Conservation (phyloP, 2,329 filamentous ascomycete genomes). For the Teratosphaeria gauchensis region DNA sequence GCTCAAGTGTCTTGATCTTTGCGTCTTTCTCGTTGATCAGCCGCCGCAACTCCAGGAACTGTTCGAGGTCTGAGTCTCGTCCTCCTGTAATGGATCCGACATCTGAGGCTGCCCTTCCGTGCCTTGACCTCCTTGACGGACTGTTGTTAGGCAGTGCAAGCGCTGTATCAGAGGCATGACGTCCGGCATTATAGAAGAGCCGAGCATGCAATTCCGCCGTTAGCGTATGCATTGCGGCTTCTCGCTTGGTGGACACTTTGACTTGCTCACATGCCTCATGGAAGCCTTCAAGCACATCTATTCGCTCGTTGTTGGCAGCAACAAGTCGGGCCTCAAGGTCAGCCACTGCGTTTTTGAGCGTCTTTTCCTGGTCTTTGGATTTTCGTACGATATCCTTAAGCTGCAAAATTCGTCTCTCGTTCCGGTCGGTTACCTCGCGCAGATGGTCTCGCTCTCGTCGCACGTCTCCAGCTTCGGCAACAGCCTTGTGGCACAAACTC, state of each 20-base stretch:
- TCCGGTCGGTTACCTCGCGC: slow-evolving; percentile 27
- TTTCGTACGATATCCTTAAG: slow-evolving; percentile 32
- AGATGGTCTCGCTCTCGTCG: slow-evolving; percentile 30
- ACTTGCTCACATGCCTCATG: slow-evolving; percentile 25
- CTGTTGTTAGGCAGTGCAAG: neutral
- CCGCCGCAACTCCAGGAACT: slow-evolving; percentile 5
- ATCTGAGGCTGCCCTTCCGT: slow-evolving; percentile 2
- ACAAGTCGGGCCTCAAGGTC: slow-evolving; percentile 31
- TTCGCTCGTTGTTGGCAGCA: slow-evolving; percentile 31
- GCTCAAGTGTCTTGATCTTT: slow-evolving; percentile 4
- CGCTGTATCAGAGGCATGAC: slow-evolving; percentile 1
- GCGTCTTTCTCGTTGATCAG: slow-evolving; percentile 3
- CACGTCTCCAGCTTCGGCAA: slow-evolving; percentile 26
- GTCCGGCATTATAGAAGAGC: slow-evolving; percentile 1
- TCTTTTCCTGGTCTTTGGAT: slow-evolving; percentile 27
- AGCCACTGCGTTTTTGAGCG: slow-evolving; percentile 28
- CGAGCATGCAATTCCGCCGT: slow-evolving; percentile 5
- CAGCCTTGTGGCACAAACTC: slow-evolving; percentile 23
- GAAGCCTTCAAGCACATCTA: slow-evolving; percentile 28
- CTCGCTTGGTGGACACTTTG: slow-evolving; percentile 14
- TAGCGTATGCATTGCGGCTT: slow-evolving; percentile 18
- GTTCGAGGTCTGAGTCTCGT: slow-evolving; percentile 1
- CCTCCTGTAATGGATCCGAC: neutral
- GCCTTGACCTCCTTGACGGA: neutral
- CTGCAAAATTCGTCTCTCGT: slow-evolving; percentile 29